phyloP scores from a whole-genome alignment of 139 green algal genomes.

The Chlamydomonas eustigma region DNA sequence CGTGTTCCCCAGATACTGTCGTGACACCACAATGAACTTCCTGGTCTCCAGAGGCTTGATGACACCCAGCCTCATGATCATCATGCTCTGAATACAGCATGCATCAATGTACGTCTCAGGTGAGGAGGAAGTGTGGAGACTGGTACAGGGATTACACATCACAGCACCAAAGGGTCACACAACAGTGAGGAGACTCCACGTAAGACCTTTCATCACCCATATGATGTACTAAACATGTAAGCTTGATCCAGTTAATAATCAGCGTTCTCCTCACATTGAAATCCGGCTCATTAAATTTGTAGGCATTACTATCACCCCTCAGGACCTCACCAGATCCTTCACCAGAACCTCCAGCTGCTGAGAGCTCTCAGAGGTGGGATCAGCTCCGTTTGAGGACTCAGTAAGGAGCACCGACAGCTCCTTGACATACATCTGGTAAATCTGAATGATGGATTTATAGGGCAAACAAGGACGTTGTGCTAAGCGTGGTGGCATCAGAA shows the following conservation, averaged over 20 bases:
- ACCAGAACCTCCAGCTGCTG: conserved; percentile 32
- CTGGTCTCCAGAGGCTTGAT: conserved; percentile 55
- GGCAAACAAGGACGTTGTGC: neutral
- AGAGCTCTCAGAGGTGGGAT: conserved; percentile 3
- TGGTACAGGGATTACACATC: too few species aligned
- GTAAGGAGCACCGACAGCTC: conserved; percentile 38
- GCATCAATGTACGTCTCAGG: too few species aligned
- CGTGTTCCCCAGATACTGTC: conserved; percentile 55
- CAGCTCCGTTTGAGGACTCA: neutral
- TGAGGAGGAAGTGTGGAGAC: too few species aligned
- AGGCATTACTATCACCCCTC: neutral
- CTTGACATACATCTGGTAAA: conserved; percentile 65
- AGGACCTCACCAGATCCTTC: conserved; percentile 33
- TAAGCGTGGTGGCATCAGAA: too few species aligned
- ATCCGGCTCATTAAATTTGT: too few species aligned
- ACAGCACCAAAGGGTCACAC: too few species aligned
- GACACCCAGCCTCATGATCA: conserved; percentile 59
- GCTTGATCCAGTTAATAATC: too few species aligned
- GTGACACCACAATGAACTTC: conserved; percentile 59
- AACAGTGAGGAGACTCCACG: too few species aligned
- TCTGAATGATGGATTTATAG: neutral
- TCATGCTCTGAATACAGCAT: conserved; percentile 36
- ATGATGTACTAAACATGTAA: too few species aligned
- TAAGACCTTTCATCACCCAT: too few species aligned
- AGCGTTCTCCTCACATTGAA: too few species aligned